Base-by-base conservation (phyloP, 495 filamentous ascomycete genomes). In the Xylaria venustula region DNA sequence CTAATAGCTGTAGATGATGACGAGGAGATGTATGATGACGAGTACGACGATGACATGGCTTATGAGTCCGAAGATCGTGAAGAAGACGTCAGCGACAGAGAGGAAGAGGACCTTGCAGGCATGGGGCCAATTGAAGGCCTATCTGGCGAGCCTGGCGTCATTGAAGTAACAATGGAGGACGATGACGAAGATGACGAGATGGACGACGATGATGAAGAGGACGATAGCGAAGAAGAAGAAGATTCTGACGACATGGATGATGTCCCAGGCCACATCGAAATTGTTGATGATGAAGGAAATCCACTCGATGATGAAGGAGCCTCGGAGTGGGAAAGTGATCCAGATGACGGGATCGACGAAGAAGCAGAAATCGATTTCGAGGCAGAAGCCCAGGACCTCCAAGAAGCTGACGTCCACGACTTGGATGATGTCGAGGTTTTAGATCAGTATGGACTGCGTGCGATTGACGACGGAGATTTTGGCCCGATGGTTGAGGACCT, bases 121-220 rank as follows among this genome's bases (percentile, higher is more conserved):
- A 90, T 94, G 78, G 93, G 92, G 8, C 84, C 81, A 4, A 89
- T 96, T 56, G 92, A 95, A 83, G 92, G 92, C 58, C 80, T 95
- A 48, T 79, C 88, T 46, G 92, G 92, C 23, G 89, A 94, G 53
- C 80, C 85, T 40, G 87, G 81, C 46, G 82, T 91, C 70, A 83
- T 91, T 56, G 86, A 96, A 66, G 92, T 94, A 77, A 87, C 96
- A 61, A 90, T 94, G 71, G 86, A 92, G 53, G 90, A 88, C 20
- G 83, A 88, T 28, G 86, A 88, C 25, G 86, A 91, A 25, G 88
- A 88, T 19, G 87, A 88, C 2, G 85, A 88, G 47, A 80, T 82
- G 47, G 79, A 83, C n/a, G 81, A 85, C 50, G 79, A 81, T 28
- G 85, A 86, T 55, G 83, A 82, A 50, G 77, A 77, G 26, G 80